A percentile compares a stretch with the other conserved stretches of the same genome.
Conservation (phyloP, 2,329 filamentous ascomycete species). For the Drechslerella dactyloides region DNA sequence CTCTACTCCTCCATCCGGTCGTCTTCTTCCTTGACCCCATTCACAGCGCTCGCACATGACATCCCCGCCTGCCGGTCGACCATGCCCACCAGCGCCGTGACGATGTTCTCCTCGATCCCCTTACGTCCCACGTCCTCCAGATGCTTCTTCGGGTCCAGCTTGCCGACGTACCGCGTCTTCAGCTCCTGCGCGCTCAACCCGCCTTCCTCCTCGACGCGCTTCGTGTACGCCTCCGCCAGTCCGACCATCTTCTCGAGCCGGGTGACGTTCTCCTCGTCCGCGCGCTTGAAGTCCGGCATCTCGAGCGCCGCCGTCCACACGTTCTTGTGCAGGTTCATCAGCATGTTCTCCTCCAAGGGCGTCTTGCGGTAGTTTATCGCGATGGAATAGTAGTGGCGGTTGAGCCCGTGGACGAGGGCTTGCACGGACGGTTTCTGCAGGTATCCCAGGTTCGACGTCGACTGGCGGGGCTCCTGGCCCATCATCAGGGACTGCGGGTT, state of each 20-base stretch:
- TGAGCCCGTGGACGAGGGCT: constrained; percentile 95
- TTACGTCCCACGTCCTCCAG: constrained; percentile 95
- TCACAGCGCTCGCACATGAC: constrained; percentile 68
- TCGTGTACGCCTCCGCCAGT: constrained; percentile 95
- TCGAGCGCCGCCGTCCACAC: constrained; percentile 97
- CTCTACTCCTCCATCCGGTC: constrained; percentile 54
- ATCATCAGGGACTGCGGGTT: constrained; percentile 98
- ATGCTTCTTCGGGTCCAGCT: constrained; percentile 99
- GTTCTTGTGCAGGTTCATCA: constrained; percentile 99
- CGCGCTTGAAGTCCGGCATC: constrained; percentile 92
- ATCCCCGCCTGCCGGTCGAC: constrained; percentile 98
- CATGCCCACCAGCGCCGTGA: constrained; percentile 97
- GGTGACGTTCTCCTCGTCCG: constrained; percentile 85
- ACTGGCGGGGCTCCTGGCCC: constrained; percentile 95
- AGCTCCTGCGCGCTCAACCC: constrained; percentile 96
- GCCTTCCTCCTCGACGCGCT: constrained; percentile 97
- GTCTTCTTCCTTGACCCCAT: constrained; percentile 73
- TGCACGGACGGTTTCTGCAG: constrained; percentile 99
- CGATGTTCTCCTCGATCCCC: constrained; percentile 98
- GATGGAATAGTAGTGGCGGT: constrained; percentile 99
- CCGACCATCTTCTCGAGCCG: constrained; percentile 84
- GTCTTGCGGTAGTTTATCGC: constrained; percentile 98
- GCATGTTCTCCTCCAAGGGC: constrained; percentile 96
- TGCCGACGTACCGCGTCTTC: constrained; percentile 98
- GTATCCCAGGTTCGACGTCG: constrained; percentile 95